Evolutionary conservation across 2,329 filamentous ascomycete genomes (phyloP).

Genomic region (Mycogone perniciosa): DNA sequence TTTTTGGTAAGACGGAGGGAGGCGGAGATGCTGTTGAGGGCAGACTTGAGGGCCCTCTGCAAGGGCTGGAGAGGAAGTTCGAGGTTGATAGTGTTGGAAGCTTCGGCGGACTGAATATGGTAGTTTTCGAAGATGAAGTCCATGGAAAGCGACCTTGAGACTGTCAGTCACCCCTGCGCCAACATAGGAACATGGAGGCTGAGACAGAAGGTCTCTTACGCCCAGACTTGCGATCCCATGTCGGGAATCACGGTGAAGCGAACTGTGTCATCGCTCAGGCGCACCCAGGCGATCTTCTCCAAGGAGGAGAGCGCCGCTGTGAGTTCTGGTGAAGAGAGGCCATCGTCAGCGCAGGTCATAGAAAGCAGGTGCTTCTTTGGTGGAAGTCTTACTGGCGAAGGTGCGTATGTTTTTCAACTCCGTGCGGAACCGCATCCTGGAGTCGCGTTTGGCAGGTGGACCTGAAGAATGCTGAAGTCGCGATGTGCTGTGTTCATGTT

Average conservation of each 20-base stretch:
- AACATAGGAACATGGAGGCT: not conserved
- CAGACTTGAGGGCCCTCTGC: constrained; percentile 86
- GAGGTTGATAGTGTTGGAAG: constrained; percentile 86
- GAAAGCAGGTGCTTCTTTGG: not conserved
- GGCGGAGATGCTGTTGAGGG: constrained; percentile 71
- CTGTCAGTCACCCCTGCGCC: not conserved
- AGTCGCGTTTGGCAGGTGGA: too few species aligned
- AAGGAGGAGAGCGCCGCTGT: constrained; percentile 57
- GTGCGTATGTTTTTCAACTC: constrained; percentile 60
- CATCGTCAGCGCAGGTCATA: not conserved
- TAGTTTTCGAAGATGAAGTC: constrained; percentile 86
- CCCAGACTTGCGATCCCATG: constrained; percentile 93
- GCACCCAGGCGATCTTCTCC: constrained; percentile 84
- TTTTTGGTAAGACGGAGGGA: constrained; percentile 90
- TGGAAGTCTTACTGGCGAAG: constrained; percentile 49
- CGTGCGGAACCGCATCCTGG: constrained; percentile 59
- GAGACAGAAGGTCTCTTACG: constrained; percentile 47
- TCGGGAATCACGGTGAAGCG: constrained; percentile 96
- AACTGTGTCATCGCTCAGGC: constrained; percentile 77
- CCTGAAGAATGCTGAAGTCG: not conserved
- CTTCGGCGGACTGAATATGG: constrained; percentile 76
- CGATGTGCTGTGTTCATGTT: not conserved
- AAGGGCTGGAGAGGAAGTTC: constrained; percentile 86
- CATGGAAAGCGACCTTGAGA: constrained; percentile 52
- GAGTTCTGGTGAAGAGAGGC: constrained; percentile 42